Conservation (phyloP, 202 grass and related monocot genomes). For the Digitaria exilis region DNA sequence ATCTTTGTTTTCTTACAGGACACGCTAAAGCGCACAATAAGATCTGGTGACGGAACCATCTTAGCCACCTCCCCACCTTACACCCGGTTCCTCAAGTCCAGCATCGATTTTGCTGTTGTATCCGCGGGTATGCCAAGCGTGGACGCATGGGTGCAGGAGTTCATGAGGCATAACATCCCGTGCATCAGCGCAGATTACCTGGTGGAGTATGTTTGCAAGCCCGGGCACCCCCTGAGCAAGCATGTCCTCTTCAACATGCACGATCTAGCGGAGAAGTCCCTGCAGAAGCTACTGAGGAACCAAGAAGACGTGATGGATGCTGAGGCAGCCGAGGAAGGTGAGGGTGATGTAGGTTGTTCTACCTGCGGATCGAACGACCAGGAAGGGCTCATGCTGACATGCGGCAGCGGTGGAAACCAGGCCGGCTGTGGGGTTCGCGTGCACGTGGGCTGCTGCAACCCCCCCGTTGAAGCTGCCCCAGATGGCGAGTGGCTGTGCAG, state of each 20-base stretch:
- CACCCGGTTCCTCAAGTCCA: conserved; percentile 56
- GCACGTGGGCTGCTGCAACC: conserved; percentile 59
- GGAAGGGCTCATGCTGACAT: conserved; percentile 63
- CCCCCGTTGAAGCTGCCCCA: conserved; percentile 34
- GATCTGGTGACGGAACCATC: conserved; percentile 78
- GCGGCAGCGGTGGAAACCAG: conserved; percentile 38
- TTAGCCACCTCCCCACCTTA: conserved; percentile 91
- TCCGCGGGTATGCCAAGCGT: conserved; percentile 47
- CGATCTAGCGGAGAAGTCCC: conserved; percentile 65
- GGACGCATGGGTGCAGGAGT: conserved; percentile 77
- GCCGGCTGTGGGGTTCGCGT: conserved; percentile 58
- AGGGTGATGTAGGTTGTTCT: conserved; percentile 43
- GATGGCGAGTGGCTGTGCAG: conserved; percentile 72
- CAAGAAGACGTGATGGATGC: conserved; percentile 31
- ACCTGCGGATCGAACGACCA: conserved; percentile 58
- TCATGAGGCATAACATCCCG: conserved; percentile 62
- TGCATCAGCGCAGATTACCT: conserved; percentile 86
- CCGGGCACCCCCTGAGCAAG: conserved; percentile 66
- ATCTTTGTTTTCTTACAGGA: conserved; percentile 51
- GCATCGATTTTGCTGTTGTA: conserved; percentile 66
- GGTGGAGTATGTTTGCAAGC: conserved; percentile 91
- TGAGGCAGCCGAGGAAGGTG: background rate
- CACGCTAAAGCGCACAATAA: conserved; percentile 78
- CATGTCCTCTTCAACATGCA: conserved; percentile 82
- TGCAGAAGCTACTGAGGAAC: conserved; percentile 48